Evolutionary conservation across 176 grass and related monocot species (phyloP).

Genomic region (Carex kokanica): DNA sequence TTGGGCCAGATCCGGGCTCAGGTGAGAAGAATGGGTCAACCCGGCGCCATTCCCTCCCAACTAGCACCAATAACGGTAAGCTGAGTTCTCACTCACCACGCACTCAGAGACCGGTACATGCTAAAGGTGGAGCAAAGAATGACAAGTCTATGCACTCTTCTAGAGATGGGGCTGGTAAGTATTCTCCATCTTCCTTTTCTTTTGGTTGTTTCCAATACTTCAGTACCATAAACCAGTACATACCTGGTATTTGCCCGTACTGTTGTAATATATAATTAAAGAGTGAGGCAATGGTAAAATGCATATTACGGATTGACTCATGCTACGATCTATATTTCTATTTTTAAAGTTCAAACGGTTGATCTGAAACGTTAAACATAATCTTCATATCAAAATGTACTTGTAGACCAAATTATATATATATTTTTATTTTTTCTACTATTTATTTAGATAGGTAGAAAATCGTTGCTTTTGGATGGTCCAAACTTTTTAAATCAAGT

Average conservation of each 20-base stretch:
- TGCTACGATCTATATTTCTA: no score
- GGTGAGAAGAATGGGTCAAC: constrained; percentile 52
- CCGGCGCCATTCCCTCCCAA: constrained; percentile 76
- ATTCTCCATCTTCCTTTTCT: background rate
- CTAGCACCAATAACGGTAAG: constrained; percentile 51
- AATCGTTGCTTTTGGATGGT: no score
- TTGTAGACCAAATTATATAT: no score
- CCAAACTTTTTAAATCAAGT: no score
- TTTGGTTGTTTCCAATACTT: background rate
- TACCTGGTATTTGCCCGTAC: background rate
- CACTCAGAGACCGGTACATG: constrained; percentile 47
- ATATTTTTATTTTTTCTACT: no score
- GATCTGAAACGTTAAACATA: no score
- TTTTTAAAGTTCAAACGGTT: no score
- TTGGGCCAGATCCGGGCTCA: constrained; percentile 47
- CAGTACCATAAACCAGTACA: background rate
- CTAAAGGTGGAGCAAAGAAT: constrained; percentile 45
- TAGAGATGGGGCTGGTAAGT: constrained; percentile 64
- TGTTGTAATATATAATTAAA: background rate
- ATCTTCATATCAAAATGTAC: no score
- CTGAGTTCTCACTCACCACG: constrained; percentile 66
- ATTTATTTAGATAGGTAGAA: no score
- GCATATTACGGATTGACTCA: no score
- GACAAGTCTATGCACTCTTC: constrained; percentile 74
- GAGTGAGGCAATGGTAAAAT: no score